These are phyloP conservation scores for Pseudisothecium myosuroides DNA, from an alignment of 225 moss, liverwort and hornwort species.

Conservation along the genomic window DNA sequence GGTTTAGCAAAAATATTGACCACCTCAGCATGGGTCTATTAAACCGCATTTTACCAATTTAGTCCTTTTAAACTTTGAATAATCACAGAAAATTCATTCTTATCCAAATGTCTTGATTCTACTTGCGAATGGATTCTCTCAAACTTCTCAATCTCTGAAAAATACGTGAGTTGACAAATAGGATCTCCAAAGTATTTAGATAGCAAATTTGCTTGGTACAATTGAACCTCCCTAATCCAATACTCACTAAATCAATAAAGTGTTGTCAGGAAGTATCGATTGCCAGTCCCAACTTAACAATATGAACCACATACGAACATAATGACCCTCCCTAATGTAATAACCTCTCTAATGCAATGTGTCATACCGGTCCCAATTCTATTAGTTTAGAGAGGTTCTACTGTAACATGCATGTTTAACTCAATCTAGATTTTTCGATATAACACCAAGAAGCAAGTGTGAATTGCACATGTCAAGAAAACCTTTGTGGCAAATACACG, in stretches of 20 bases:
- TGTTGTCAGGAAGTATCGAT: too few species aligned
- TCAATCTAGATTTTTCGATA: not conserved
- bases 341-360: too few species aligned
- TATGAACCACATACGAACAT: too few species aligned
- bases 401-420: not conserved
- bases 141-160: not conserved
- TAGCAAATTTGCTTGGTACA: not conserved
- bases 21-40: too few species aligned
- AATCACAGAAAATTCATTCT: not conserved
- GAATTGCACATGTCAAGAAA: not conserved
- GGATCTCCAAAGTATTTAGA: not conserved
- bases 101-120: not conserved
- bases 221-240: too few species aligned
- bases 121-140: not conserved
- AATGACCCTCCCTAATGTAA: too few species aligned
- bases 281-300: too few species aligned
- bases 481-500: not conserved
- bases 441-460: not conserved
- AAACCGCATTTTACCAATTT: too few species aligned
- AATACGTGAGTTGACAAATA: not conserved
- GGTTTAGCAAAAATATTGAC: too few species aligned
- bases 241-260: too few species aligned
- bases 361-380: too few species aligned
- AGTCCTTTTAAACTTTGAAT: not conserved
- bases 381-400: too few species aligned